Percentiles rank a stretch among this genome's conserved stretches.
These are phyloP conservation scores for Hydrangea macrophylla DNA, from an alignment of 148 eudicot species.

Conservation along the genomic window DNA sequence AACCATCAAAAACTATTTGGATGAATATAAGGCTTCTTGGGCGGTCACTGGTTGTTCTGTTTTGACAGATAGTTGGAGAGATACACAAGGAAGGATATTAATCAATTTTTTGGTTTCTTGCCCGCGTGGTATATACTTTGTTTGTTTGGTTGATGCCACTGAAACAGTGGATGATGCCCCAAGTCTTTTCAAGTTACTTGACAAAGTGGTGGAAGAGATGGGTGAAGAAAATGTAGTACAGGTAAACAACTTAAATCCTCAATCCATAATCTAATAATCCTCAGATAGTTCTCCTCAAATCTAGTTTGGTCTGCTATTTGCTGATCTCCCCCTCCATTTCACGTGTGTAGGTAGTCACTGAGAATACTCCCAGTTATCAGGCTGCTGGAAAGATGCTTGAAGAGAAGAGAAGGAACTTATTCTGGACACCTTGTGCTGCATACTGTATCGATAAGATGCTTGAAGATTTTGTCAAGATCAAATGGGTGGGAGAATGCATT, in stretches of 20 bases:
- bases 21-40: constrained; percentile 85
- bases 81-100: constrained; percentile 55
- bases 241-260: constrained; percentile 40
- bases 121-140: constrained; percentile 88
- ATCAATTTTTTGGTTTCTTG: constrained; percentile 82
- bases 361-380: constrained; percentile 68
- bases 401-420: constrained; percentile 71
- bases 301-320: neutral
- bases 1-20: constrained; percentile 57
- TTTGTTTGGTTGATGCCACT: constrained; percentile 74
- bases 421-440: constrained; percentile 92
- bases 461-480: constrained; percentile 71
- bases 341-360: constrained; percentile 78
- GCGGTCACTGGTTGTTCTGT: constrained; percentile 88
- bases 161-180: constrained; percentile 60
- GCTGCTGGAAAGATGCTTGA: constrained; percentile 96
- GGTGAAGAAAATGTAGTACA: constrained; percentile 92
- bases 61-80: constrained; percentile 91
- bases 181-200: constrained; percentile 65
- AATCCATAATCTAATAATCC: neutral
- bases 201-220: constrained; percentile 81
- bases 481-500: constrained; percentile 69
- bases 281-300: neutral
- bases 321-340: neutral
- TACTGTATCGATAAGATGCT: constrained; percentile 75